Conservation (phyloP, 2,329 filamentous ascomycete genomes). For the Fusarium sp. region DNA sequence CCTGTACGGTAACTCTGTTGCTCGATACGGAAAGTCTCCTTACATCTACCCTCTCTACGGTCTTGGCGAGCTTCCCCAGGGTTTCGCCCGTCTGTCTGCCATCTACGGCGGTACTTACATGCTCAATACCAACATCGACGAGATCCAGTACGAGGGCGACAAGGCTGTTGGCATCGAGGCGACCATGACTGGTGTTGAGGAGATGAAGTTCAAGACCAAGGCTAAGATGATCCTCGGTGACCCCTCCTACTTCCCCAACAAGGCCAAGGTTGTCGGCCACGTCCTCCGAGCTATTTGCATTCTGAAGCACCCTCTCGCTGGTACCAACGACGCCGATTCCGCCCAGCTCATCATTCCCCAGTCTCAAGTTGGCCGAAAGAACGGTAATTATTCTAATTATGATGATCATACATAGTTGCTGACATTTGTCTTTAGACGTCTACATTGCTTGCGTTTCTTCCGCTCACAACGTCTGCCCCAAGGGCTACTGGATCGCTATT, state of each 20-base stretch:
- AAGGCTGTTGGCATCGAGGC: conserved; percentile 97
- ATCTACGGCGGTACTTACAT: conserved; percentile 99
- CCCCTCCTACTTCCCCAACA: conserved; percentile 94
- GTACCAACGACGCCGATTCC: conserved; percentile 89
- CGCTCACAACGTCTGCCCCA: conserved; percentile 97
- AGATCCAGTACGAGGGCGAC: conserved; percentile 83
- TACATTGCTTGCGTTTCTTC: conserved; percentile 97
- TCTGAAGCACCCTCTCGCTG: conserved; percentile 91
- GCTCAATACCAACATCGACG: conserved; percentile 95
- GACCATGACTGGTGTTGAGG: conserved; percentile 90
- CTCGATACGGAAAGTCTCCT: conserved; percentile 96
- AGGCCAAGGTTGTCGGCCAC: conserved; percentile 87
- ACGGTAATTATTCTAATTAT: conserved; percentile 67
- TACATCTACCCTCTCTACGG: conserved; percentile 99
- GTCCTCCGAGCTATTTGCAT: conserved; percentile 97
- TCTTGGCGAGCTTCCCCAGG: conserved; percentile 95
- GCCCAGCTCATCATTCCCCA: conserved; percentile 97
- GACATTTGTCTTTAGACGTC: conserved; percentile 70
- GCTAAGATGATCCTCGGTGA: conserved; percentile 96
- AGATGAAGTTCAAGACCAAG: conserved; percentile 97
- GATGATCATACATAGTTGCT: not conserved
- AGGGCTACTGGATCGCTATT: conserved; percentile 98
- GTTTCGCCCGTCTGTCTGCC: conserved; percentile 94
- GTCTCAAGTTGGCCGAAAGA: conserved; percentile 95
- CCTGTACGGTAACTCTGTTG: conserved; percentile 97